phyloP scores from a whole-genome alignment of 306 rosid species.

The Glycine soja region DNA sequence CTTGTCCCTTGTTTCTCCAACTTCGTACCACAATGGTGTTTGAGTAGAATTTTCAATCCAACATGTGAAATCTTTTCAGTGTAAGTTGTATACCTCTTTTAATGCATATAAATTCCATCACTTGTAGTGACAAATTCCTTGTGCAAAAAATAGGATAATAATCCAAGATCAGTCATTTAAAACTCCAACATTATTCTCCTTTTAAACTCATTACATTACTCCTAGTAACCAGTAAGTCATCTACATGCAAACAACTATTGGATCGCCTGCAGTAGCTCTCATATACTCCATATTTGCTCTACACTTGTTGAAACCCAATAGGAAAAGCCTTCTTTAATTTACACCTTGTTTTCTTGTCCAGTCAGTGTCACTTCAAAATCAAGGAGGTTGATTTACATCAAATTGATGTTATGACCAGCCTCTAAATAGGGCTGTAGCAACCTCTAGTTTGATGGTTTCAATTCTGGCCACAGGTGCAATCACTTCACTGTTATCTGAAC shows the following conservation, averaged over 20 bases:
- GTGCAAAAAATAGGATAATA: background rate
- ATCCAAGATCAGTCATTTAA: too few species aligned
- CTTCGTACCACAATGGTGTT: background rate
- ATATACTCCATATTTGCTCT: background rate
- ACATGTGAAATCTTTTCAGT: background rate
- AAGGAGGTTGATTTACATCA: too few species aligned
- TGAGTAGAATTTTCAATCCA: background rate
- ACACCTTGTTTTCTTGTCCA: too few species aligned
- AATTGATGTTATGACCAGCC: too few species aligned
- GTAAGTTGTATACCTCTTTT: too few species aligned
- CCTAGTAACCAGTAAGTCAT: background rate
- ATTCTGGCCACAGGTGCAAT: background rate
- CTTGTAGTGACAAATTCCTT: background rate
- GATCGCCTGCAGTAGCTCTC: background rate
- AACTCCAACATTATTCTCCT: background rate
- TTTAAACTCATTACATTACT: too few species aligned
- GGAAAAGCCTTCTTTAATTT: too few species aligned
- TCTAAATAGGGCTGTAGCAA: background rate
- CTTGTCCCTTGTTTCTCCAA: background rate
- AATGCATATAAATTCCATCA: background rate
- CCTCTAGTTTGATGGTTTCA: background rate
- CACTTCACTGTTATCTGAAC: background rate
- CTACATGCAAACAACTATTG: background rate
- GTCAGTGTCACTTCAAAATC: too few species aligned
- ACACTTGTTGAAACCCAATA: background rate